Evolutionary conservation across 1,284 basidiomycete genomes (phyloP), one percentile per base, ranked within the genome.

Genomic region (Volvariella volvacea): DNA sequence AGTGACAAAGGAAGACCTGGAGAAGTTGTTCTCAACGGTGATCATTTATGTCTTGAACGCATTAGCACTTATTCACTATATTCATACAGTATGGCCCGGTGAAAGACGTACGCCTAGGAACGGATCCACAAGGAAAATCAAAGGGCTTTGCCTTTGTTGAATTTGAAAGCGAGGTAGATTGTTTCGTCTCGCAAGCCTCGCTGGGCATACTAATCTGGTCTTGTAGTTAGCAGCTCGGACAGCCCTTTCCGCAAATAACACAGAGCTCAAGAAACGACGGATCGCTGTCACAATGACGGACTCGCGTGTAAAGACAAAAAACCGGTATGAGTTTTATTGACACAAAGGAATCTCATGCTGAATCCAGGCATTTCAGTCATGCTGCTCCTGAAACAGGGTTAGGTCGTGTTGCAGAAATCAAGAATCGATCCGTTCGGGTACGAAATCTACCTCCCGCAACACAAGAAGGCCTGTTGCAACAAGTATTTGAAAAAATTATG

Each of bases 141-240:
- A 91, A 84, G 61, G 95, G 96, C 1, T 92, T 92, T 59, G 95
- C 92, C 0, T 99, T 98, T 55, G 74, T 99, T 16, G 93, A 98
- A 57, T 98, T 91, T 60, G 81, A 87, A 49, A 73, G 80, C 22
- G 83, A 87, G 68, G 92, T 90, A 51, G 44, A 36, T 20, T 36
- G 6, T 6, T 15, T 7, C 14, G 9, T 31, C 30, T 31, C 30
- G 9, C n/a, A n/a, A 31, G 20, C n/a, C 17, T 33, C 10, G 28
- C n/a, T n/a, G n/a, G n/a, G n/a, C n/a, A n/a, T n/a, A n/a, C n/a
- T 7, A 21, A 37, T 2, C 32, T 21, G 19, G 30, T 32, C 21
- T 25, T 51, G 15, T 44, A 93, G 88, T 71, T 72, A 50, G 76
- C 84, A 49, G 90, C 92, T 0, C 68, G 73, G 42, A 74, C 76